phyloP scores from a whole-genome alignment of 2,329 filamentous ascomycete genomes.

The Passalora sequoiae region DNA sequence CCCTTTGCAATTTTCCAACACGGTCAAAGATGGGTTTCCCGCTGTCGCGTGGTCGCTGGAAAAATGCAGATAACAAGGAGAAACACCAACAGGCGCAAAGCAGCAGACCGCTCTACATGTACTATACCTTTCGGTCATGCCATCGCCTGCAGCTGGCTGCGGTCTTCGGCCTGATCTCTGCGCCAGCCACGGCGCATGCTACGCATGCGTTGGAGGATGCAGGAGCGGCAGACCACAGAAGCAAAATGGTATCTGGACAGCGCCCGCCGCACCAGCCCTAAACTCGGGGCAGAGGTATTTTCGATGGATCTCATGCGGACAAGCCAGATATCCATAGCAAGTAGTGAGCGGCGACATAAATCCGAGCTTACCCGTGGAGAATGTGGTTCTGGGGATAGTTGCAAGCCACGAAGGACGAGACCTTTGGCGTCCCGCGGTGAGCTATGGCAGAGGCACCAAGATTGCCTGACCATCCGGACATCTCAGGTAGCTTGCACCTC shows the following conservation, averaged over 20 bases:
- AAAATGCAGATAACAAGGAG: background rate
- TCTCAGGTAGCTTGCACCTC: background rate
- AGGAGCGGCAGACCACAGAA: constrained; percentile 9
- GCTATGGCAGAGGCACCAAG: background rate
- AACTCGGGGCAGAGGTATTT: background rate
- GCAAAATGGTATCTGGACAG: background rate
- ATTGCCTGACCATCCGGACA: background rate
- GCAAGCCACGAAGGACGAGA: too few relatives aligned
- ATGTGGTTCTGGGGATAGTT: too few relatives aligned
- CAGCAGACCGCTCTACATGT: background rate
- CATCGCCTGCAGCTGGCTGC: too few relatives aligned
- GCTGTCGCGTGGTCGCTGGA: background rate
- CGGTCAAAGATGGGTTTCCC: background rate
- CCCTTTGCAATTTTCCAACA: background rate
- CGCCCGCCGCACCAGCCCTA: too few relatives aligned
- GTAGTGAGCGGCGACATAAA: too few relatives aligned
- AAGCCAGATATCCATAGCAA: too few relatives aligned
- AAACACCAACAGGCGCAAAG: background rate
- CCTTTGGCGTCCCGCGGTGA: background rate
- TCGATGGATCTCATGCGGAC: too few relatives aligned
- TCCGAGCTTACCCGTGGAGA: too few relatives aligned
- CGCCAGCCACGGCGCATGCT: constrained; percentile 2
- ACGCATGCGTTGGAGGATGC: constrained; percentile 12
- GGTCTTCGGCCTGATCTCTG: too few relatives aligned
- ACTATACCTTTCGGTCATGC: background rate